Evolutionary conservation across 2,329 filamentous ascomycete genomes (phyloP), one percentile per base, ranked within the genome.

Genomic region (Pyrenochaeta sp.): DNA sequence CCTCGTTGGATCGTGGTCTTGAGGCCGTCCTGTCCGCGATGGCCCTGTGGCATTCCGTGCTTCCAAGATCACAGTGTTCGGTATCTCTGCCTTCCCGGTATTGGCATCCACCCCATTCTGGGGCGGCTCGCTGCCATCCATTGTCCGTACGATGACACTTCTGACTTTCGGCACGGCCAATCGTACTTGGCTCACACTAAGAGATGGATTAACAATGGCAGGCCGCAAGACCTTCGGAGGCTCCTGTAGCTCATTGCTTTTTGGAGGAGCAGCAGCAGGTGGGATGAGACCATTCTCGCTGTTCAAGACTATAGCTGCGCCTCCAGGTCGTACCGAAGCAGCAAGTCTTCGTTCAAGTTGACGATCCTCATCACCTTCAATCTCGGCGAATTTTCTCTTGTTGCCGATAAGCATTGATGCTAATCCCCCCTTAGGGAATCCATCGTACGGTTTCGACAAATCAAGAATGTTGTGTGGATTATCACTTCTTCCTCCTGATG

Each of bases 391-490:
- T 72, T 95, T 97, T 27, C 95, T 86, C 79, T 98, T 99, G 75
- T 97, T 99, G 0, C 95, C 95, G 22, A 98, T 85, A 1, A 99
- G 81, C 80, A 99, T 87, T 2, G 92, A 86, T 1, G 91, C 88
- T 19, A 99, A 84, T 2, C 95, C 95, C 25, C 95, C 95, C 74
- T 91, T 92, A 0, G 95, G 95, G 42, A 98, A 83, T 1, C 94
- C 93, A 66, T 99, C 94, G 63, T 93, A 97, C 0, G 95, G 95
- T 71, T 95, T 96, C 15, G 92, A 95, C 2, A 99, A 84, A 77
- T 99, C 95, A 8, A 99, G 81, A 22, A 94, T 88, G 10, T 91
- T 91, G 68, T 93, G 90, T 0, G 93, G 92, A 0, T 88, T 84
- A 63, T 95, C 92, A 55, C 85, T 87, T 58, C 89, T 88, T 0